These are phyloP conservation scores for Aeminium ludgeri DNA, from an alignment of 495 filamentous ascomycete genomes.

Conservation along the genomic window DNA sequence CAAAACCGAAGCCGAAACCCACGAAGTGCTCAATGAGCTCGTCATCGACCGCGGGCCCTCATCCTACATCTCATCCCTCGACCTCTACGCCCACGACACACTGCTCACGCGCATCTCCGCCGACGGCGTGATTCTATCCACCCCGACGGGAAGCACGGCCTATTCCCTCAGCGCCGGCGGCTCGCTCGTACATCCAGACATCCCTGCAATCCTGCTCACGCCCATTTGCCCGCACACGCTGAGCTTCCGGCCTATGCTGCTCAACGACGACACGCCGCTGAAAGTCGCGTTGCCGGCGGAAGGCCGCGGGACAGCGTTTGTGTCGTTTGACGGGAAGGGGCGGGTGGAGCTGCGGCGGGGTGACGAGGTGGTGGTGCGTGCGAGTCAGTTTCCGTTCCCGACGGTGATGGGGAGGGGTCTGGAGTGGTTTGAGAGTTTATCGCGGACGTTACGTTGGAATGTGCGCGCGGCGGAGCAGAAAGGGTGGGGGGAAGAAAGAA, in stretches of 20 bases:
- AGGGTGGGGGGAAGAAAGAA: conserved; percentile 40
- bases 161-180: conserved; percentile 94
- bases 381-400: conserved; percentile 88
- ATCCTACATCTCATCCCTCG: conserved; percentile 89
- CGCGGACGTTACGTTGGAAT: conserved; percentile 84
- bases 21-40: conserved; percentile 91
- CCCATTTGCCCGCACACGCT: conserved; percentile 96
- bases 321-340: conserved; percentile 90
- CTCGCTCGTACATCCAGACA: conserved; percentile 88
- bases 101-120: conserved; percentile 88
- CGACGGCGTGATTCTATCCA: conserved; percentile 93
- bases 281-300: conserved; percentile 69
- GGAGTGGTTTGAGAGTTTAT: conserved; percentile 91
- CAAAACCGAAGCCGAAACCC: conserved; percentile 47
- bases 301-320: conserved; percentile 83
- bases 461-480: conserved; percentile 73
- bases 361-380: conserved; percentile 87
- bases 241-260: conserved; percentile 94
- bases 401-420: conserved; percentile 60
- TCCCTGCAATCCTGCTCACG: conserved; percentile 90
- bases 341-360: conserved; percentile 79
- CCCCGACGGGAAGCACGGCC: conserved; percentile 78
- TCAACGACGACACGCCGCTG: conserved; percentile 84
- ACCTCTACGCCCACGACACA: conserved; percentile 85
- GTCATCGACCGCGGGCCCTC: conserved; percentile 94